A percentile compares a stretch with the other conserved stretches of the same genome.
phyloP scores from a whole-genome alignment of 169 alveolate genomes.

The Plasmodium blacklocki region DNA sequence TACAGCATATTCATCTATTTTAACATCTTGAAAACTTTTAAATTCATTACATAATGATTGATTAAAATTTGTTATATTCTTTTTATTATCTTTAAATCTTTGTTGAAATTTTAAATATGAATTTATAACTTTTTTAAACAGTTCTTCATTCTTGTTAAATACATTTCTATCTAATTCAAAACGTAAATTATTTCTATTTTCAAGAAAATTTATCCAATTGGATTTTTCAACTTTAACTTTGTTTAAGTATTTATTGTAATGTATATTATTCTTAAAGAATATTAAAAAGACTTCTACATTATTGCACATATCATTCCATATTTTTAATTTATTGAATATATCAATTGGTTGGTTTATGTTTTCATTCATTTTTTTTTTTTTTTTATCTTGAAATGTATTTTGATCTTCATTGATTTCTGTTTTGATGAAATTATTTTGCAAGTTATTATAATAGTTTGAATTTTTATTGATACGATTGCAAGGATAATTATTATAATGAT shows the following conservation, averaged over 20 bases:
- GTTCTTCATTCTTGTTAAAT: slow-evolving; percentile 60
- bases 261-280: slow-evolving; percentile 44
- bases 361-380: not conserved
- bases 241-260: slow-evolving; percentile 64
- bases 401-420: not conserved
- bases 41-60: slow-evolving; percentile 66
- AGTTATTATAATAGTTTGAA: not conserved
- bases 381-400: not conserved
- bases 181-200: slow-evolving; percentile 48
- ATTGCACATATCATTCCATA: slow-evolving; percentile 17
- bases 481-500: too few relatives aligned
- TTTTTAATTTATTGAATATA: slow-evolving; percentile 8
- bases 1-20: slow-evolving; percentile 14
- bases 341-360: too few relatives aligned
- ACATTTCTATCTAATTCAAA: slow-evolving; percentile 62
- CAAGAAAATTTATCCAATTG: slow-evolving; percentile 58
- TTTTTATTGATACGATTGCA: not conserved
- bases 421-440: not conserved
- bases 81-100: slow-evolving; percentile 62
- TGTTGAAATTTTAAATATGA: slow-evolving; percentile 72
- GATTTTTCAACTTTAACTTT: slow-evolving; percentile 54
- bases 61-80: slow-evolving; percentile 49
- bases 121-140: slow-evolving; percentile 66
- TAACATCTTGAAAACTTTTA: slow-evolving; percentile 70
- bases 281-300: slow-evolving; percentile 48